Conservation (phyloP, 805 yeast genomes). For the Saccharomycopsis vini region DNA sequence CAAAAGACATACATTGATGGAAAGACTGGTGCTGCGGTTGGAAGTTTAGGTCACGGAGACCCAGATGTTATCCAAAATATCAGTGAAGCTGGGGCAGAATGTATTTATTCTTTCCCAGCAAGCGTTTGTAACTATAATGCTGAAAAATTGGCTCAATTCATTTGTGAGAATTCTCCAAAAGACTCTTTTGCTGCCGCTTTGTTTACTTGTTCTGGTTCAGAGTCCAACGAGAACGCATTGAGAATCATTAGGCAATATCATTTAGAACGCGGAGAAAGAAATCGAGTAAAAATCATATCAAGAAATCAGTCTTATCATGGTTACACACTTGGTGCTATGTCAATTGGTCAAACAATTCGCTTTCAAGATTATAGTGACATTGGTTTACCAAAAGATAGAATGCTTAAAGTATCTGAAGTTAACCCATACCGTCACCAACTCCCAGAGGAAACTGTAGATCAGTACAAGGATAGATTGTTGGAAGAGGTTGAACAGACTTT, state of each 20-base stretch:
- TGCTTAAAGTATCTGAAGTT: no score
- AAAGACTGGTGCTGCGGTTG: conserved; percentile 43
- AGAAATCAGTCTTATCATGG: conserved; percentile 42
- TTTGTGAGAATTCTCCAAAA: conserved; percentile 36
- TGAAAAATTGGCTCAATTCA: conserved; percentile 34
- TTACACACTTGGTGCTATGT: conserved; percentile 37
- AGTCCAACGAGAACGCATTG: conserved; percentile 56
- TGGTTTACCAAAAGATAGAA: no score
- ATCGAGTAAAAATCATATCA: conserved; percentile 36
- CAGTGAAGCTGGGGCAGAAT: conserved; percentile 30
- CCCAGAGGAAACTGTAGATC: conserved; percentile 31
- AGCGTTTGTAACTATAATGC: conserved; percentile 29
- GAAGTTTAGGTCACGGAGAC: conserved; percentile 39
- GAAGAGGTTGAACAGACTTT: conserved; percentile 35
- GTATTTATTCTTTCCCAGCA: conserved; percentile 31
- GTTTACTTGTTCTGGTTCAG: conserved; percentile 54
- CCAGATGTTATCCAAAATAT: conserved; percentile 33
- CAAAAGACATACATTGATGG: conserved; percentile 32
- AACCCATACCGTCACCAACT: no score
- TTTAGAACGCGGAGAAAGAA: conserved; percentile 34
- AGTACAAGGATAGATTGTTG: conserved; percentile 32
- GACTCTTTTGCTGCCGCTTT: conserved; percentile 36
- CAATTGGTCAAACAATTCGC: conserved; percentile 35
- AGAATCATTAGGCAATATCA: conserved; percentile 45
- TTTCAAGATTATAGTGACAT: no score